These are phyloP conservation scores for Peronosclerospora sorghi DNA, from an alignment of 352 stramenopile genomes.

Conservation along the genomic window DNA sequence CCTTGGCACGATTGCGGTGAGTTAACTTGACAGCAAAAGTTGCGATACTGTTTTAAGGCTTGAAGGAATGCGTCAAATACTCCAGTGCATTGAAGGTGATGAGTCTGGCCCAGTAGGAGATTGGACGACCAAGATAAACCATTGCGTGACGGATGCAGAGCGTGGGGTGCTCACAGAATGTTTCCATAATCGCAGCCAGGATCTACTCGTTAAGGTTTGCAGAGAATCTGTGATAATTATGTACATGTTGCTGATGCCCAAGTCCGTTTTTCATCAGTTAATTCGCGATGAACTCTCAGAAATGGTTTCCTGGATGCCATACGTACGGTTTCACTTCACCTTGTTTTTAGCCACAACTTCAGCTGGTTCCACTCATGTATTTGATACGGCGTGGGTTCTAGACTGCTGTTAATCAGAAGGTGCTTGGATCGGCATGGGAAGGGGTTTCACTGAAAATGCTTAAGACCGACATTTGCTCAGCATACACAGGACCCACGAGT, in stretches of 20 bases:
- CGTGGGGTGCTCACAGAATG: slow-evolving; percentile 42
- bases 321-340: slow-evolving; percentile 26
- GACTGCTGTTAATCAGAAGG: slow-evolving; percentile 47
- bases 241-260: neutral
- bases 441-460: slow-evolving; percentile 54
- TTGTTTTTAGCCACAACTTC: neutral
- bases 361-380: slow-evolving; percentile 1
- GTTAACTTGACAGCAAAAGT: neutral
- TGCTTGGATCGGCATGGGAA: slow-evolving; percentile 44
- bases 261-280: slow-evolving; percentile 24
- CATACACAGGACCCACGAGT: slow-evolving; percentile 53
- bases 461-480: slow-evolving; percentile 42
- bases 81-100: slow-evolving; percentile 64
- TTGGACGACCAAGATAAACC: slow-evolving; percentile 59
- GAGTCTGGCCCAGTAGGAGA: slow-evolving; percentile 57
- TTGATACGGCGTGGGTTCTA: slow-evolving; percentile 8
- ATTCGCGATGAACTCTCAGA: slow-evolving; percentile 41
- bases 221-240: neutral
- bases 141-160: slow-evolving; percentile 59
- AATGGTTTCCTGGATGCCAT: slow-evolving; percentile 61
- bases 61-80: neutral
- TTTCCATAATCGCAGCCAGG: slow-evolving; percentile 41
- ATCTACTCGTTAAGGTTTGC: slow-evolving; percentile 36
- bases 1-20: slow-evolving; percentile 56
- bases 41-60: too few species aligned